Evolutionary conservation across 1,139 yeast genomes (phyloP).

Genomic region (Groenewaldozyma auringiensis): DNA sequence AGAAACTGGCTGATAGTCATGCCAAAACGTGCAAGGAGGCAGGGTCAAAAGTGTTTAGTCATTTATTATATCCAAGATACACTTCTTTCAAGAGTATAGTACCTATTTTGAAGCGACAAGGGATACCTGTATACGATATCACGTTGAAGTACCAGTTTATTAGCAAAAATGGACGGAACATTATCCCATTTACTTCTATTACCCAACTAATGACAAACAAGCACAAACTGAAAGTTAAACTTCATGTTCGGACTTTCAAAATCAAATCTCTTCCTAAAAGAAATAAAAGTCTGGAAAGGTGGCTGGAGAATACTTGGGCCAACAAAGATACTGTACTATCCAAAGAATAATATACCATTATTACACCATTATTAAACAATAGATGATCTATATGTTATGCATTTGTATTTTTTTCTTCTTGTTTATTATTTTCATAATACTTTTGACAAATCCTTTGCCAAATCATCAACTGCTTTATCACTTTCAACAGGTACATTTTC

Average conservation of each 20-base stretch:
- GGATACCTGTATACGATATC: conserved; percentile 39
- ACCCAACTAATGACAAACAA: neutral
- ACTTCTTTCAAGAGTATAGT: conserved; percentile 28
- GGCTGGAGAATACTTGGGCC: conserved; percentile 25
- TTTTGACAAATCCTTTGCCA: conserved; percentile 52
- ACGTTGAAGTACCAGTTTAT: conserved; percentile 38
- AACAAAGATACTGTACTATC: conserved; percentile 17
- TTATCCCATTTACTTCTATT: neutral
- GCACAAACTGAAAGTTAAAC: conserved; percentile 28
- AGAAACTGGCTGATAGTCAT: conserved; percentile 25
- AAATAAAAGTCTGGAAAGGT: conserved; percentile 17
- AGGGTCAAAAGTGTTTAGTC: conserved; percentile 41
- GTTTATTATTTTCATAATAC: conserved; percentile 4
- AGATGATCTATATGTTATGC: conserved; percentile 1
- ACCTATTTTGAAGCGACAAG: conserved; percentile 1
- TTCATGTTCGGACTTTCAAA: conserved; percentile 44
- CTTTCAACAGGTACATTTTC: conserved; percentile 31
- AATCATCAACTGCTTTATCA: conserved; percentile 46
- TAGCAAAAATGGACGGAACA: neutral
- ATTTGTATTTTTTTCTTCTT: neutral
- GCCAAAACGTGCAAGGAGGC: conserved; percentile 20
- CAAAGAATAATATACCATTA: neutral
- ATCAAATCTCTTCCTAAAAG: conserved; percentile 46
- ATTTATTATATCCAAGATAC: conserved; percentile 40
- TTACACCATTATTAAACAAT: neutral